Conservation (phyloP, 768 basidiomycete genomes). For the Pleurotus tuoliensis region DNA sequence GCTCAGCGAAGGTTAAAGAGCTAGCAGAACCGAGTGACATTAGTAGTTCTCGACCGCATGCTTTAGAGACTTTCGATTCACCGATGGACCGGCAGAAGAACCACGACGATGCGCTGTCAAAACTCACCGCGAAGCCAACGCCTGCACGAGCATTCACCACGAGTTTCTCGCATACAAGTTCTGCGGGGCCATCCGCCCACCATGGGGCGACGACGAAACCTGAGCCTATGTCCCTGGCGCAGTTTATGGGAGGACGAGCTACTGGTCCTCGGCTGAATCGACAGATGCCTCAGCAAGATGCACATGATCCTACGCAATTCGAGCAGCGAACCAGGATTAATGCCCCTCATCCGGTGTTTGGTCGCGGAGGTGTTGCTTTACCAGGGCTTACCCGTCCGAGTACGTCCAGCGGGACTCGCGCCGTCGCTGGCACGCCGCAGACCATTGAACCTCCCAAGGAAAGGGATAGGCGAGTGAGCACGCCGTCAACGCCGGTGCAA, state of each 20-base stretch:
- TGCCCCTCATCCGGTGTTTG: conserved; percentile 72
- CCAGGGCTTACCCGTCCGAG: conserved; percentile 51
- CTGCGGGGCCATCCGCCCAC: conserved; percentile 15
- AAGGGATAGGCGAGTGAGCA: not conserved
- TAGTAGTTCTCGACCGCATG: conserved; percentile 12
- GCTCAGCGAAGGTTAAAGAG: conserved; percentile 18
- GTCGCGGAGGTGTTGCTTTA: conserved; percentile 71
- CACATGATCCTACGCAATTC: conserved; percentile 60
- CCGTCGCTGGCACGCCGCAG: not conserved
- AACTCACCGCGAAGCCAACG: conserved; percentile 33
- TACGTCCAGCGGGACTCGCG: conserved; percentile 9
- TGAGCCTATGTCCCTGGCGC: conserved; percentile 67
- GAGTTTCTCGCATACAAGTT: not conserved
- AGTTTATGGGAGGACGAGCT: conserved; percentile 78
- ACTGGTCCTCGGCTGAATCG: conserved; percentile 70
- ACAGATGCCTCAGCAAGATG: conserved; percentile 70
- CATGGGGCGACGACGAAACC: conserved; percentile 23
- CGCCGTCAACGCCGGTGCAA: not conserved
- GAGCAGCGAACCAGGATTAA: conserved; percentile 52
- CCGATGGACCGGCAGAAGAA: conserved; percentile 32
- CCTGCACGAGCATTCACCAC: conserved; percentile 4
- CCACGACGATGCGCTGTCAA: conserved; percentile 43
- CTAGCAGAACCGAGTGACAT: conserved; percentile 17
- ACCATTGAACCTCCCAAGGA: not conserved
- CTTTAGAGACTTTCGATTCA: conserved; percentile 4